phyloP scores from a whole-genome alignment of 495 filamentous ascomycete genomes.

The Tuber calosporum region DNA sequence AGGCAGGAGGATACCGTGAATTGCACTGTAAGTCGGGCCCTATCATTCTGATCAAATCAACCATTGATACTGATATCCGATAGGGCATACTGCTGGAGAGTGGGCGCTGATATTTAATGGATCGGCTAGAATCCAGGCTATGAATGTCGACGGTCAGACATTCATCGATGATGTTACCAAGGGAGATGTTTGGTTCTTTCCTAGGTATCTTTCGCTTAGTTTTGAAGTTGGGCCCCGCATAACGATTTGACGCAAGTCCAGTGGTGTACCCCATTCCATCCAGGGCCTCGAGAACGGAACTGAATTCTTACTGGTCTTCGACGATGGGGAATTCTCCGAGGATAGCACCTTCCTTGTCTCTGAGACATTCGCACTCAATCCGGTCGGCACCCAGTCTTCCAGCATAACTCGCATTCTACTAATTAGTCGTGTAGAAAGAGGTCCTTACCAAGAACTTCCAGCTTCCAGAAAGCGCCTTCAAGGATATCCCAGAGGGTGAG shows the following conservation, averaged over 20 bases:
- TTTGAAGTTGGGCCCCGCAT: background rate
- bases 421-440: slow-evolving; percentile 42
- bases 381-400: slow-evolving; percentile 38
- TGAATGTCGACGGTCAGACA: slow-evolving; percentile 57
- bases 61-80: slow-evolving; percentile 8
- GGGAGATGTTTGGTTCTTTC: slow-evolving; percentile 69
- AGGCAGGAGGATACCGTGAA: slow-evolving; percentile 59
- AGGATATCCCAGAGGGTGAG: slow-evolving; percentile 53
- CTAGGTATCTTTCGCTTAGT: slow-evolving; percentile 22
- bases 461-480: slow-evolving; percentile 50
- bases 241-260: background rate
- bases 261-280: slow-evolving; percentile 60
- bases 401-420: slow-evolving; percentile 17
- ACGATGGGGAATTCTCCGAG: slow-evolving; percentile 62
- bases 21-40: slow-evolving; percentile 51
- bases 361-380: slow-evolving; percentile 57
- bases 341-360: slow-evolving; percentile 62
- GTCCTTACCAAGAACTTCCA: slow-evolving; percentile 60
- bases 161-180: slow-evolving; percentile 60
- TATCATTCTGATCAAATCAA: background rate
- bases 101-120: slow-evolving; percentile 63
- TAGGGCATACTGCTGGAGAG: slow-evolving; percentile 58
- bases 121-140: slow-evolving; percentile 53
- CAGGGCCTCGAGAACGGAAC: slow-evolving; percentile 59
- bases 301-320: slow-evolving; percentile 66